These are phyloP conservation scores for Kappamyces sp. DNA, from an alignment of 192 early-diverging fungal species.

Conservation along the genomic window DNA sequence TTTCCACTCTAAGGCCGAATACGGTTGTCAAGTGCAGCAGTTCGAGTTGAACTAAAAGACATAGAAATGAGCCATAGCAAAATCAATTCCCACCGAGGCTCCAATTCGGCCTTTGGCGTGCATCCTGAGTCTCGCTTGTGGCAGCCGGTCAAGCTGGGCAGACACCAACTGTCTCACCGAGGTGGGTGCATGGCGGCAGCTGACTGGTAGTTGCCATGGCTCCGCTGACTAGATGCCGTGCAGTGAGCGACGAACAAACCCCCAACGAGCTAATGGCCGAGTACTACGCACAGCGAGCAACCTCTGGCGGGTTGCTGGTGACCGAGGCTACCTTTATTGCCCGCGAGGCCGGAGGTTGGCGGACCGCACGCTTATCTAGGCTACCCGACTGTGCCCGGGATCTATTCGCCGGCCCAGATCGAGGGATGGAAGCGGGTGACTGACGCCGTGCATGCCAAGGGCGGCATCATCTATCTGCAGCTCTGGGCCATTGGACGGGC, in stretches of 20 bases:
- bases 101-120: slow-evolving; percentile 3
- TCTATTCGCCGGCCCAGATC: slow-evolving; percentile 34
- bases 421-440: slow-evolving; percentile 46
- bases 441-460: slow-evolving; percentile 49
- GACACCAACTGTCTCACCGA: slow-evolving; percentile 27
- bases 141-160: slow-evolving; percentile 30
- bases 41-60: neutral
- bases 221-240: slow-evolving; percentile 37
- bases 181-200: too few species aligned
- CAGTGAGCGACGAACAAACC: slow-evolving; percentile 19
- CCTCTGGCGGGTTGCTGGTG: slow-evolving; percentile 39
- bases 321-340: slow-evolving; percentile 31
- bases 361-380: neutral
- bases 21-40: neutral
- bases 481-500: slow-evolving; percentile 49
- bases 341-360: slow-evolving; percentile 6
- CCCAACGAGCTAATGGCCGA: slow-evolving; percentile 34
- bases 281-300: slow-evolving; percentile 43
- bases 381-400: slow-evolving; percentile 22
- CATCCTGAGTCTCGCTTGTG: slow-evolving; percentile 11
- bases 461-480: slow-evolving; percentile 50
- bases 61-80: neutral
- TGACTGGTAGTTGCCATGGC: slow-evolving; percentile 26
- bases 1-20: too few species aligned
- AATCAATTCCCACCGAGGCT: neutral